These are phyloP conservation scores for Ophiorrhiza pumila DNA, from an alignment of 257 asterid species.

Conservation along the genomic window DNA sequence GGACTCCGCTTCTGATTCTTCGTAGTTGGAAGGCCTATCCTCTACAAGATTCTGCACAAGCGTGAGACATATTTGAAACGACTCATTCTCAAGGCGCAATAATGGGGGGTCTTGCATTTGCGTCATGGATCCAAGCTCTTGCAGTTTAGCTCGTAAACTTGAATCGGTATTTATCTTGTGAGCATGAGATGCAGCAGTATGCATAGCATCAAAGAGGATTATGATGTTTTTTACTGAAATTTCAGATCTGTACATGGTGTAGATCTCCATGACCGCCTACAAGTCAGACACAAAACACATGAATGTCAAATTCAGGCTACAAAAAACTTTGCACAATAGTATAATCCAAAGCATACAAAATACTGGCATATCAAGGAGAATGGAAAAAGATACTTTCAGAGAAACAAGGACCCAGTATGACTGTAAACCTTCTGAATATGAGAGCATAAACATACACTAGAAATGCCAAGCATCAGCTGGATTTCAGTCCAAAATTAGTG, in stretches of 20 bases:
- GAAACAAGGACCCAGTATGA: too few species aligned
- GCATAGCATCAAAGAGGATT: constrained; percentile 74
- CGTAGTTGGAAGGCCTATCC: constrained; percentile 51
- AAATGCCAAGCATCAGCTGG: neutral
- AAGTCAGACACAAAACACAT: constrained; percentile 5
- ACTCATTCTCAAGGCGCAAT: constrained; percentile 91
- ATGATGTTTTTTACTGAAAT: constrained; percentile 59
- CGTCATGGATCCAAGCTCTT: constrained; percentile 70
- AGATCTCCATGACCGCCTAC: constrained; percentile 95
- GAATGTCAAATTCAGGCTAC: neutral
- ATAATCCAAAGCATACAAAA: neutral
- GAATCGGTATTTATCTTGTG: constrained; percentile 69
- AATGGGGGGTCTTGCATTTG: constrained; percentile 99
- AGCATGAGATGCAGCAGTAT: constrained; percentile 73
- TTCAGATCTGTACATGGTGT: constrained; percentile 68
- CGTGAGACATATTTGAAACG: constrained; percentile 89
- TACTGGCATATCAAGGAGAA: neutral
- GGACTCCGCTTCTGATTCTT: constrained; percentile 72
- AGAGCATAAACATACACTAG: neutral
- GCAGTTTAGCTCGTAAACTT: constrained; percentile 64
- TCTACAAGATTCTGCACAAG: constrained; percentile 69
- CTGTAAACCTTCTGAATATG: neutral
- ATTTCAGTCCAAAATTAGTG: neutral
- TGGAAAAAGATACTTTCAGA: neutral
- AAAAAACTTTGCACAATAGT: neutral